Evolutionary conservation across 257 asterid species (phyloP), one percentile per base, ranked within the genome.

Genomic region (Nicotiana knightiana): DNA sequence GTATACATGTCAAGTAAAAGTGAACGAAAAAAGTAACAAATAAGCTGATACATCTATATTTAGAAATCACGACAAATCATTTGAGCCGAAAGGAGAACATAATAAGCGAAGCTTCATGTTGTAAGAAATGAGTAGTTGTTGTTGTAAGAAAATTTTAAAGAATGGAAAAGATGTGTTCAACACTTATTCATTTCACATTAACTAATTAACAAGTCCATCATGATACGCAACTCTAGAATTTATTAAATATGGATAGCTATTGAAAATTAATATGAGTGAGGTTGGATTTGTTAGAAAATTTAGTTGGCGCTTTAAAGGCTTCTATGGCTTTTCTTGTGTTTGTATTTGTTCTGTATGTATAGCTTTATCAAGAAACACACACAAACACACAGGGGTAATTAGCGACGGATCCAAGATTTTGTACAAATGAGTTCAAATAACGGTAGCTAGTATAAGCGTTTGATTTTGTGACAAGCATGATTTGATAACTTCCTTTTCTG

Each of bases 211-310:
- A 79, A 58, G 73, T n/a, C 82, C 59, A 61, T 79, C 39, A 48
- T 48, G 62, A 79, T 79, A 79, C 61, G 82, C 62, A 37, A 79
- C 73, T 79, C 70, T 37, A 46, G 43, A 79, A 79, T 79, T 79
- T 61, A 78, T 59, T 59, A 43, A 43, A 43, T 43, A 79, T 61
- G 58, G 82, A 79, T 79, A 79, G 82, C 82, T 79, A 79, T 79
- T 79, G 73, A 61, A 79, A 79, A 58, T 79, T 21, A 79, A 79
- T 79, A 78, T 16, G 65, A 58, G 83, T 81, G 79, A 64, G 62
- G 78, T 46, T 67, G 30, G 80, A 81, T 81, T 81, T 81, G 84
- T 67, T 81, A 81, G 79, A 81, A 82, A 82, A 57, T 71, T 70
- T 82, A 32, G 70, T 75, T 82, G 54, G 54, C 10, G 80, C 55